Conservation (phyloP, 2,329 filamentous ascomycete genomes). For the Aspergillus felis region DNA sequence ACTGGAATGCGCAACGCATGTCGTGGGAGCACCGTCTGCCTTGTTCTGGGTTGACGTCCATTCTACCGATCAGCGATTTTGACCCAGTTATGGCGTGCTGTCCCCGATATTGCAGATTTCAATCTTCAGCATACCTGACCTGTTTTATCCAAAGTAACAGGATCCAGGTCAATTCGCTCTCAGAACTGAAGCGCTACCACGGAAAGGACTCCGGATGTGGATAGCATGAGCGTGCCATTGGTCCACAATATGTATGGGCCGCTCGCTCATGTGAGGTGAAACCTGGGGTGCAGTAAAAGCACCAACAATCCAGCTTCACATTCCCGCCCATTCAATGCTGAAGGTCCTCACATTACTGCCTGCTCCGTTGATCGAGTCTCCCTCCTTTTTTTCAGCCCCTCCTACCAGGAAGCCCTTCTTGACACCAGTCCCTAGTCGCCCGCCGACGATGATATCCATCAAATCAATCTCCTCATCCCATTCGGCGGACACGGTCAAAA, state of each 20-base stretch:
- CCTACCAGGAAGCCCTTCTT: slow-evolving; percentile 94
- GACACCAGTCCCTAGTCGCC: slow-evolving; percentile 84
- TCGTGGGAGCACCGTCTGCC: neutral
- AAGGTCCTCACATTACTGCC: slow-evolving; percentile 60
- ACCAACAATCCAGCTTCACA: slow-evolving; percentile 53
- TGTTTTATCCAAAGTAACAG: neutral
- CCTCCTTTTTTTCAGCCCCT: slow-evolving; percentile 51
- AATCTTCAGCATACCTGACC: neutral
- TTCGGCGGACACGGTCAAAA: slow-evolving; percentile 75
- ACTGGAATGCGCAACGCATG: neutral
- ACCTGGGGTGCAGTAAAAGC: neutral
- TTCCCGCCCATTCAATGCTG: slow-evolving; percentile 89
- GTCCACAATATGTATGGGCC: neutral
- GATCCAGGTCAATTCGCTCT: too few relatives aligned
- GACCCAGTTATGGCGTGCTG: neutral
- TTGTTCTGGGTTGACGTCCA: neutral
- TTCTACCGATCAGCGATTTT: neutral
- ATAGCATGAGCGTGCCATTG: neutral
- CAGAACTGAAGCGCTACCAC: neutral
- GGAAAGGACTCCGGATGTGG: neutral
- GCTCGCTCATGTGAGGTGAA: neutral
- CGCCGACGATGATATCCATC: slow-evolving; percentile 79
- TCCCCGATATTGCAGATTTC: neutral
- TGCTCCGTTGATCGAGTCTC: slow-evolving; percentile 34
- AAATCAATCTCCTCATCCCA: slow-evolving; percentile 86